Evolutionary conservation across 1,284 basidiomycete species (phyloP).

Genomic region (Lentinus polychrous): DNA sequence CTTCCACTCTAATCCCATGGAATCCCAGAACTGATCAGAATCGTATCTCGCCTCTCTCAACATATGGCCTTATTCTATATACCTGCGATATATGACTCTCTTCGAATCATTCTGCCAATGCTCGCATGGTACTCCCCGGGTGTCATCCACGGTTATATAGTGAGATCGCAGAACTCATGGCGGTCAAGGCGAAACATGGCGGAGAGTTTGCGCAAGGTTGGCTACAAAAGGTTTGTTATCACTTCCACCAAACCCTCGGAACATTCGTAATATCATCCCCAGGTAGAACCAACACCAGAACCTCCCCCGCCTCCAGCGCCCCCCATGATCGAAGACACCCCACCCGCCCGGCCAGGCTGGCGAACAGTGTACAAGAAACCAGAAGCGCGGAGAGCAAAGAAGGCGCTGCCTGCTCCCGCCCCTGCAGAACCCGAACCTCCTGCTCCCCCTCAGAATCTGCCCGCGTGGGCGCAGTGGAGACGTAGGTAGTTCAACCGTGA

Average conservation of each 20-base stretch:
- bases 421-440: slow-evolving; percentile 33
- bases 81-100: not conserved
- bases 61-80: not conserved
- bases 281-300: slow-evolving; percentile 16
- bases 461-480: slow-evolving; percentile 75
- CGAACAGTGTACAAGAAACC: slow-evolving; percentile 58
- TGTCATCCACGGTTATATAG: slow-evolving; percentile 26
- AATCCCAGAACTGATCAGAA: not conserved
- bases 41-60: not conserved
- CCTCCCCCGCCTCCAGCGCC: slow-evolving; percentile 23
- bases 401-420: slow-evolving; percentile 34
- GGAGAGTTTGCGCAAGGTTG: slow-evolving; percentile 59
- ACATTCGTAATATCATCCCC: not conserved
- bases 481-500: slow-evolving; percentile 33
- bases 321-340: slow-evolving; percentile 28
- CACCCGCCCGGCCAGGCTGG: slow-evolving; percentile 61
- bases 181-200: slow-evolving; percentile 67
- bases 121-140: not conserved
- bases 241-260: not conserved
- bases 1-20: not conserved
- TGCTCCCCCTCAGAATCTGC: slow-evolving; percentile 43
- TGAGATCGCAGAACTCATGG: slow-evolving; percentile 72
- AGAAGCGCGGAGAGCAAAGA: slow-evolving; percentile 30
- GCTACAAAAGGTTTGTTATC: slow-evolving; percentile 41
- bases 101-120: not conserved